A percentile compares a stretch with the other conserved stretches of the same genome.
These are phyloP conservation scores for Diddensiella transvaalensis DNA, from an alignment of 805 yeast species.

Conservation along the genomic window DNA sequence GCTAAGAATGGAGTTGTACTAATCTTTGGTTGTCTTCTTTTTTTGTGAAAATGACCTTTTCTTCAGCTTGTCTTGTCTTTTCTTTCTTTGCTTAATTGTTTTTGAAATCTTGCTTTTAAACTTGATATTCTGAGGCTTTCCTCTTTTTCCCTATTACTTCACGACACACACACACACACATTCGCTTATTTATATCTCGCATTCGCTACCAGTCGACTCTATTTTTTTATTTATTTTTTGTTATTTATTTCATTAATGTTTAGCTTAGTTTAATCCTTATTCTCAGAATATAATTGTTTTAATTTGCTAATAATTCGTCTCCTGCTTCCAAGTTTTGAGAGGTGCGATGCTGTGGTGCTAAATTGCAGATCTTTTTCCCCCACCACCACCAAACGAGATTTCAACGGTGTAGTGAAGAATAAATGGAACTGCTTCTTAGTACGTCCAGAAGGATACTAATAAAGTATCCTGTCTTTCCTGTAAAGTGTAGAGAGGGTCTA, in stretches of 20 bases:
- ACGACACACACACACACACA: not conserved
- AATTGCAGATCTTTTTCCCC: not conserved
- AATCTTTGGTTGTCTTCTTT: not conserved
- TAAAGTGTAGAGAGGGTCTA: not conserved
- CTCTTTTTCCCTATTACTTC: no score
- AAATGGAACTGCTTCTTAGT: not conserved
- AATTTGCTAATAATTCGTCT: no score
- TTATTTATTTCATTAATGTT: no score
- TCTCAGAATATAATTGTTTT: no score
- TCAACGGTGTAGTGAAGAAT: not conserved
- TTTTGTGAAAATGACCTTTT: not conserved
- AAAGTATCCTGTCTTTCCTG: not conserved
- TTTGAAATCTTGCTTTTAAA: not conserved
- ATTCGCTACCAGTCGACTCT: not conserved
- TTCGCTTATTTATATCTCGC: not conserved
- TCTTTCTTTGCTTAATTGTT: not conserved
- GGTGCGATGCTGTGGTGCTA: no score
- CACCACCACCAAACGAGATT: not conserved
- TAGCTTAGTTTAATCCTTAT: no score
- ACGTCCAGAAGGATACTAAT: not conserved
- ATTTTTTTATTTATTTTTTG: no score
- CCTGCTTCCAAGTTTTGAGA: no score
- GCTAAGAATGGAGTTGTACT: not conserved
- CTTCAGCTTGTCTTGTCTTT: not conserved
- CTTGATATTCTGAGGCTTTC: not conserved